Base-by-base conservation (phyloP, 176 grass and related monocot genomes). In the Oropetium thomaeum region DNA sequence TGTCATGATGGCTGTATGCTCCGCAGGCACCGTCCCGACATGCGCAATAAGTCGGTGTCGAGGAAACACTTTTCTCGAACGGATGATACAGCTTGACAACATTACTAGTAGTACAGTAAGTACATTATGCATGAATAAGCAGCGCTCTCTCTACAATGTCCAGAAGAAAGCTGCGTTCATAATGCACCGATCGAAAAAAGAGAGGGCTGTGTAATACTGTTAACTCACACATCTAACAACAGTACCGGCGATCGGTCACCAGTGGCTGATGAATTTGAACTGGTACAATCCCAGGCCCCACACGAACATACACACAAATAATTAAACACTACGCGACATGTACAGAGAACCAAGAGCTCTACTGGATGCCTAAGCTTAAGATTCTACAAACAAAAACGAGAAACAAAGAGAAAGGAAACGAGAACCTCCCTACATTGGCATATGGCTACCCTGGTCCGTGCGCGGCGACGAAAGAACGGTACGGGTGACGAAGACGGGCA, bases 281-380 rank as follows among this genome's bases (percentile, higher is more conserved):
- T 5, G 45, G 20, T 35, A 55, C 53, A 57, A 57, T 27, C 20
- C 29, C 38, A 28, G 79, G 69, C 72, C 68, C n/a, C n/a, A n/a
- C 79, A 81, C 70, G 68, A 40, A 70, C 43, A 29, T 59, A 32
- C 20, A 9, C 10, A 44, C 1, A 15, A 44, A 10, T 0, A 43
- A 19, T 28, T n/a, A n/a, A n/a, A n/a, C n/a, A 55, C 69, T 37
- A 38, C n/a, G 49, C 49, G 49, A 72, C 61, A 73, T 41, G 61
- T 26, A 31, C 69, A 81, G 16, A 45, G 23, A 73, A 42, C 60
- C 17, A 28, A 45, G 15, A 57, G 19, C 27, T 60, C 26, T 30
- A 29, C 23, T 57, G 26, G 4, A 30, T 31, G 58, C 15, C 58
- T 31, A 64, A n/a, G n/a, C n/a, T n/a, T n/a, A n/a, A n/a, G 68